Conservation (phyloP, 2,329 filamentous ascomycete species). For the Onygenales sp. region DNA sequence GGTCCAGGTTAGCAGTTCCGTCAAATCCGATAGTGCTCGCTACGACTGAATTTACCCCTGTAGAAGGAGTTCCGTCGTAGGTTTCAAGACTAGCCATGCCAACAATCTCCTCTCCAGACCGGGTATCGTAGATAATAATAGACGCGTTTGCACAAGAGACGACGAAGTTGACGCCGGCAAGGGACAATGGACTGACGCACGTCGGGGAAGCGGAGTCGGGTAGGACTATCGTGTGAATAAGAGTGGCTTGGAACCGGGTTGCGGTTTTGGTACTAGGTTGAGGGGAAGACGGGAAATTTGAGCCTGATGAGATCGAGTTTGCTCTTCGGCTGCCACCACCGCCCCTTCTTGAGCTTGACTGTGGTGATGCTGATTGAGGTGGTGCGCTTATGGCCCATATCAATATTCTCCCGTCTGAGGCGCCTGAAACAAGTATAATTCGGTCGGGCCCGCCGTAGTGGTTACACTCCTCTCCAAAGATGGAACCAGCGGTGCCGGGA, state of each 20-base stretch:
- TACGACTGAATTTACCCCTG: slow-evolving; percentile 80
- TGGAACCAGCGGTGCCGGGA: slow-evolving; percentile 66
- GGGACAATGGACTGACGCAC: slow-evolving; percentile 80
- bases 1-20: slow-evolving; percentile 48
- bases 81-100: slow-evolving; percentile 91
- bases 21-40: slow-evolving; percentile 79
- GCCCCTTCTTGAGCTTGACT: slow-evolving; percentile 60
- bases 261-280: slow-evolving; percentile 79
- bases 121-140: slow-evolving; percentile 84
- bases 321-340: slow-evolving; percentile 68
- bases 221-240: slow-evolving; percentile 77
- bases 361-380: slow-evolving; percentile 73
- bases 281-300: slow-evolving; percentile 79
- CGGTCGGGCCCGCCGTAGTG: slow-evolving; percentile 74
- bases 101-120: slow-evolving; percentile 82
- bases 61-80: slow-evolving; percentile 76
- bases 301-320: slow-evolving; percentile 90
- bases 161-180: slow-evolving; percentile 77
- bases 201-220: slow-evolving; percentile 67
- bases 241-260: slow-evolving; percentile 77
- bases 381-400: slow-evolving; percentile 92
- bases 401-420: slow-evolving; percentile 81
- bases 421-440: slow-evolving; percentile 81
- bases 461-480: slow-evolving; percentile 65
- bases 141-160: slow-evolving; percentile 87